Percentiles rank a stretch among this genome's conserved stretches.
These are phyloP conservation scores for Irpex rosettiformis DNA, from an alignment of 1,284 basidiomycete species.

Conservation along the genomic window DNA sequence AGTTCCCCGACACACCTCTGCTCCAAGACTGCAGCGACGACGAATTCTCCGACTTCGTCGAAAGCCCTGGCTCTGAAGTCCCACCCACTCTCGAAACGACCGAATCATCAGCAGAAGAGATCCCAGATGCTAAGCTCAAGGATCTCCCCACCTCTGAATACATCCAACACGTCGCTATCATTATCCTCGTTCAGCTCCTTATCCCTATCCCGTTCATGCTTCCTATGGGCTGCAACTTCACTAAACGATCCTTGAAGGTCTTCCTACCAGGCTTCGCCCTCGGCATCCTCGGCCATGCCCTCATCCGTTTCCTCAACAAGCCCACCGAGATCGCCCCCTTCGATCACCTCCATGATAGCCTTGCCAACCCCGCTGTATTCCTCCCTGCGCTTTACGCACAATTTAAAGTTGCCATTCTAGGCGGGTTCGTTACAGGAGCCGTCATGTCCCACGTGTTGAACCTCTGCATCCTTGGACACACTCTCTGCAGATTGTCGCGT, in stretches of 20 bases:
- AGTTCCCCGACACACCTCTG: constrained; percentile 11
- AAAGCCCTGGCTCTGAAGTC: constrained; percentile 10
- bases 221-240: constrained; percentile 11
- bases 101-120: neutral
- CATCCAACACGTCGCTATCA: constrained; percentile 11
- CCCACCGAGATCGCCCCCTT: neutral
- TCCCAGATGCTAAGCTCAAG: neutral
- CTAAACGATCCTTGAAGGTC: constrained; percentile 12
- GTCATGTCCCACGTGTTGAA: constrained; percentile 11
- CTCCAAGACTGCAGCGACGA: constrained; percentile 7
- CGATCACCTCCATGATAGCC: neutral
- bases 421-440: constrained; percentile 12
- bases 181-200: constrained; percentile 11
- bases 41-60: constrained; percentile 11
- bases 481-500: constrained; percentile 9
- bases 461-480: constrained; percentile 12
- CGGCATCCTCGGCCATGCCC: constrained; percentile 7
- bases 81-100: constrained; percentile 2
- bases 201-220: constrained; percentile 15
- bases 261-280: constrained; percentile 10
- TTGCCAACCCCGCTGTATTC: neutral
- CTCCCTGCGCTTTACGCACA: constrained; percentile 5
- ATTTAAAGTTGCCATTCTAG: constrained; percentile 11
- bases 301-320: constrained; percentile 1
- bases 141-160: constrained; percentile 4